These are phyloP conservation scores for Trichoderma erinaceum DNA, from an alignment of 495 filamentous ascomycete genomes.

Conservation along the genomic window DNA sequence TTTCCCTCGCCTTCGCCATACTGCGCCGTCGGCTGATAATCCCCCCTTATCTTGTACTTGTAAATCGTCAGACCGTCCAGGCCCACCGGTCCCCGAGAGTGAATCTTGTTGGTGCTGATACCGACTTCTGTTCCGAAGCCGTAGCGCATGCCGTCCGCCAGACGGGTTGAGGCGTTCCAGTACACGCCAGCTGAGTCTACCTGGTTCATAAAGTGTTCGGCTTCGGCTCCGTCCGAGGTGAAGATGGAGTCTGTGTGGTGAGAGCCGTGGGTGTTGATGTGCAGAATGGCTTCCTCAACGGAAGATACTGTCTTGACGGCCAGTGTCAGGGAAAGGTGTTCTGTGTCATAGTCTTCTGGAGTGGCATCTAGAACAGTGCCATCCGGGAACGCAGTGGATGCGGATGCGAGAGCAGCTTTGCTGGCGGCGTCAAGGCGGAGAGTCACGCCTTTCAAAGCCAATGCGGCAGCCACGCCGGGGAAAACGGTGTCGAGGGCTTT, in stretches of 20 bases:
- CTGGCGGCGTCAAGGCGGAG: constrained; percentile 74
- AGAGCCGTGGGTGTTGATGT: constrained; percentile 88
- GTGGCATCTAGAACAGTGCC: constrained; percentile 53
- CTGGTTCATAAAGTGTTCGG: constrained; percentile 71
- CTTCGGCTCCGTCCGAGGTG: constrained; percentile 56
- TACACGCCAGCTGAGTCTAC: constrained; percentile 91
- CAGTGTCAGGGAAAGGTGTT: constrained; percentile 80
- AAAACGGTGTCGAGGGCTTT: constrained; percentile 61
- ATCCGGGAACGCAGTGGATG: constrained; percentile 30
- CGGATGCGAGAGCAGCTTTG: constrained; percentile 50
- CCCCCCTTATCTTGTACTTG: constrained; percentile 81
- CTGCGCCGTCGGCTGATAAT: constrained; percentile 66
- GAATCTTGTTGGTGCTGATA: constrained; percentile 98
- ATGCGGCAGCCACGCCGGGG: constrained; percentile 60
- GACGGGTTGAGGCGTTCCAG: constrained; percentile 92
- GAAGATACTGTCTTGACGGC: constrained; percentile 72
- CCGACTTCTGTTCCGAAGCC: constrained; percentile 98
- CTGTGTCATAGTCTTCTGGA: constrained; percentile 72
- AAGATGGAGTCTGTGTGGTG: constrained; percentile 94
- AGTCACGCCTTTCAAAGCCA: constrained; percentile 70
- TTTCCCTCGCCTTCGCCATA: constrained; percentile 67
- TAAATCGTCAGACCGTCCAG: constrained; percentile 94
- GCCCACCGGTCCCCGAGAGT: constrained; percentile 87
- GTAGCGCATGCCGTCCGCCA: constrained; percentile 94
- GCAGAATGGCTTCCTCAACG: constrained; percentile 65